Conservation (phyloP, 495 filamentous ascomycete species). For the Penicillium chermesinum region DNA sequence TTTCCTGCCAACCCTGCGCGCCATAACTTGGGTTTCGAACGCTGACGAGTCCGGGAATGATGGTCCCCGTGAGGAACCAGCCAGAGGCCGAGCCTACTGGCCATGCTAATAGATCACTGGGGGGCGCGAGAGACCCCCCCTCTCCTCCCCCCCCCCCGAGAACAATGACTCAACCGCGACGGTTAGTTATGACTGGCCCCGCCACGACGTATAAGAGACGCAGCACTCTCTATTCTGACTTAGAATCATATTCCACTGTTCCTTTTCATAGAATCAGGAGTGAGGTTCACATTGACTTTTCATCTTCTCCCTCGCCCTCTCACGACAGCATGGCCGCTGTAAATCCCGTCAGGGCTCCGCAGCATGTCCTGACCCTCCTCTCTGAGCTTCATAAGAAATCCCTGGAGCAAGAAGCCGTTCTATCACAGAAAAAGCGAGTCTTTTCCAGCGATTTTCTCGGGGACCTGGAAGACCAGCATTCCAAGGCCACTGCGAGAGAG, state of each 20-base stretch:
- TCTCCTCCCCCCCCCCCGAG: no score
- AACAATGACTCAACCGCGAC: no score
- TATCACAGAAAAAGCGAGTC: background rate
- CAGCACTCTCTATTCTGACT: no score
- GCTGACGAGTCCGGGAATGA: constrained; percentile 42
- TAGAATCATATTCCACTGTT: no score
- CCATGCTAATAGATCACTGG: constrained; percentile 36
- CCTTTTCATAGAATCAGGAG: no score
- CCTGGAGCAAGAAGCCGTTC: background rate
- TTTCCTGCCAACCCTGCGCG: constrained; percentile 37
- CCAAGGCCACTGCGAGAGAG: background rate
- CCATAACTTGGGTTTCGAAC: constrained; percentile 33
- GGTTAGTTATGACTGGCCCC: no score
- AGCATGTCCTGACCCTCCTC: background rate
- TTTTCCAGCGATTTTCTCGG: background rate
- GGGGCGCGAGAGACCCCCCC: no score
- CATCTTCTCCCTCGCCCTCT: no score
- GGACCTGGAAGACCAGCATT: background rate
- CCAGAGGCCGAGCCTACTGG: constrained; percentile 35
- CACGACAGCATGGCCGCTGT: no score
- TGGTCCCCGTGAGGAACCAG: constrained; percentile 38
- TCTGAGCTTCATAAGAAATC: background rate
- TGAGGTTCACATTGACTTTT: no score
- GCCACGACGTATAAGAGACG: no score
- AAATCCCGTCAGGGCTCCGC: background rate